phyloP scores from a whole-genome alignment of 73 alveolate genomes.

The Tetrahymena elliotti region DNA sequence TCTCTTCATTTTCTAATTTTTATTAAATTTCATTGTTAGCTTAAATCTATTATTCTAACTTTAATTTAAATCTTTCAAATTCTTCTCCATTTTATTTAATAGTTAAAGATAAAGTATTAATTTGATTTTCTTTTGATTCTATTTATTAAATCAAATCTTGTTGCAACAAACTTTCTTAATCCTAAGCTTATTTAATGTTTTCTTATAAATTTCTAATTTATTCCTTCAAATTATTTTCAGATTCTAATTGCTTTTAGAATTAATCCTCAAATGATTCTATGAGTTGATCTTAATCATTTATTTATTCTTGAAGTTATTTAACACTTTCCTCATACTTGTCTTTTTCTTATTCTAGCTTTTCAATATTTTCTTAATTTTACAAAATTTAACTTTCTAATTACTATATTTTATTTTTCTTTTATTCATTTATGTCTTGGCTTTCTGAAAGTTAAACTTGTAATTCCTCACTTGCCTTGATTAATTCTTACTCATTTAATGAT shows the following conservation, averaged over 20 bases:
- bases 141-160: too few relatives aligned
- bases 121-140: background rate
- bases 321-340: background rate
- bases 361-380: background rate
- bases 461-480: too few relatives aligned
- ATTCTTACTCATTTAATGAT: background rate
- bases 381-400: background rate
- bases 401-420: too few relatives aligned
- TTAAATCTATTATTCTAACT: too few relatives aligned
- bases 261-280: background rate
- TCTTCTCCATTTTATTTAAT: background rate
- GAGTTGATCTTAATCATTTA: background rate
- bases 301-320: background rate
- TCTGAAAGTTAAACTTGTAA: background rate
- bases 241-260: background rate
- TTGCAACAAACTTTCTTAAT: background rate
- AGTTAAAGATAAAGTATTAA: background rate
- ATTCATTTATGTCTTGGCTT: background rate
- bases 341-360: background rate
- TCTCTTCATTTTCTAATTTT: background rate
- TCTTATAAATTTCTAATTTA: background rate
- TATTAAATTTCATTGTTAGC: background rate
- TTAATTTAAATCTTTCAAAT: background rate
- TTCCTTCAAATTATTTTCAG: background rate
- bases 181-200: background rate